Evolutionary conservation across 2,329 filamentous ascomycete genomes (phyloP).

Genomic region (Colletotrichum magnum): DNA sequence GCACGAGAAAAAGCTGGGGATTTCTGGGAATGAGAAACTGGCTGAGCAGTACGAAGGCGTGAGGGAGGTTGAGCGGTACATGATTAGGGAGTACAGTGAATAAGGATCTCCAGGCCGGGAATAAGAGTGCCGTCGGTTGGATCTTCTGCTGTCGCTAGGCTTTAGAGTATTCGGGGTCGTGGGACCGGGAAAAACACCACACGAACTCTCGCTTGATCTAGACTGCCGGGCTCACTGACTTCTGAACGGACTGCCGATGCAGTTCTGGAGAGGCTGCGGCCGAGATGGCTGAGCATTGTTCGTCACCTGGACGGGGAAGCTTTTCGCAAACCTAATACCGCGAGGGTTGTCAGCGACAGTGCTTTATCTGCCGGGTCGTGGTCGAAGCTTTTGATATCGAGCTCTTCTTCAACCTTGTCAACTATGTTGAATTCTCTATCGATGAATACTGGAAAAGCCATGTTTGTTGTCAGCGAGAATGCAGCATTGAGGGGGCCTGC

Average conservation of each 20-base stretch:
- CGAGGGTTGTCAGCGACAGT: not conserved
- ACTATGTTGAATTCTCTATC: too few relatives aligned
- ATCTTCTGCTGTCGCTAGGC: too few relatives aligned
- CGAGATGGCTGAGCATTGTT: not conserved
- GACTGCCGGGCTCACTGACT: not conserved
- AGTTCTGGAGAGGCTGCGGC: not conserved
- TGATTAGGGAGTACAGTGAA: slow-evolving; percentile 28
- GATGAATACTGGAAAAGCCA: too few relatives aligned
- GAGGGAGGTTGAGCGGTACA: slow-evolving; percentile 41
- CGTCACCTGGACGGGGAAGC: not conserved
- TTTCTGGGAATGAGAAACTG: slow-evolving; percentile 33
- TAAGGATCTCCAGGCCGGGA: not conserved
- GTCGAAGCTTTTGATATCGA: not conserved
- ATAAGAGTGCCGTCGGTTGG: too few relatives aligned
- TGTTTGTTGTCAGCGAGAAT: too few relatives aligned
- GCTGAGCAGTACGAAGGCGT: slow-evolving; percentile 39
- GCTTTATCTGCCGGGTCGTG: not conserved
- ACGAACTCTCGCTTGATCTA: not conserved
- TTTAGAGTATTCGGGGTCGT: too few relatives aligned
- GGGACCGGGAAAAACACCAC: not conserved
- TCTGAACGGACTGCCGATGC: not conserved
- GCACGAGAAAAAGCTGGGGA: slow-evolving; percentile 29
- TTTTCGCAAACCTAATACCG: not conserved
- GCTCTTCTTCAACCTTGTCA: not conserved
- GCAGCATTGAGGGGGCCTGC: not conserved